Evolutionary conservation across 2,329 filamentous ascomycete genomes (phyloP).

Genomic region (Neofusicoccum ribis): DNA sequence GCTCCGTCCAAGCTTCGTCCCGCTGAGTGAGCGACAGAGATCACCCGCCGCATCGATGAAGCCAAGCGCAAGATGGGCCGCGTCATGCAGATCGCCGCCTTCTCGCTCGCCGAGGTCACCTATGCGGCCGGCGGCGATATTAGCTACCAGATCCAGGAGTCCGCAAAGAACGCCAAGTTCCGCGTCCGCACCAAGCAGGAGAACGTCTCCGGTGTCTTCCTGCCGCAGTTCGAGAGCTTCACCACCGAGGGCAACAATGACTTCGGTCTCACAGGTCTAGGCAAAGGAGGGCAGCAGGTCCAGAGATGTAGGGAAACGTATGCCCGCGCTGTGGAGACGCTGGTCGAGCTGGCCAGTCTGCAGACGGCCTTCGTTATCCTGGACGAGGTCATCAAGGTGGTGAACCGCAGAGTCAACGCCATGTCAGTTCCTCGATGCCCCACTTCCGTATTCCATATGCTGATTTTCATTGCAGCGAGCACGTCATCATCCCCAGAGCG

Average conservation of each 20-base stretch:
- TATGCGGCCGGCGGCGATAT: constrained; percentile 95
- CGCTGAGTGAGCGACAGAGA: constrained; percentile 56
- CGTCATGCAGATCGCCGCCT: constrained; percentile 98
- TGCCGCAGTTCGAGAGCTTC: constrained; percentile 92
- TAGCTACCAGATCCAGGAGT: constrained; percentile 95
- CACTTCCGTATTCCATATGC: background rate
- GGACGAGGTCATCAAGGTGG: constrained; percentile 98
- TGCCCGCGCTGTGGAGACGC: constrained; percentile 88
- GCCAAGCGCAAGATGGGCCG: constrained; percentile 99
- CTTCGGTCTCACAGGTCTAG: constrained; percentile 91
- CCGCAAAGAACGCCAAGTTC: constrained; percentile 88
- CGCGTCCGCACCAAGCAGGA: constrained; percentile 93
- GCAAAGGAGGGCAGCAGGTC: constrained; percentile 96
- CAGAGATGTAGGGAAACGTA: constrained; percentile 95
- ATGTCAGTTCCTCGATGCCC: constrained; percentile 61
- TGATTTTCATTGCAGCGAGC: constrained; percentile 57
- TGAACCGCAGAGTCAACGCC: constrained; percentile 96
- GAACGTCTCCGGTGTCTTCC: constrained; percentile 94
- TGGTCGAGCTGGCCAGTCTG: constrained; percentile 91
- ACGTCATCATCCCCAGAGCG: constrained; percentile 95
- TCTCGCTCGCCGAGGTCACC: constrained; percentile 94
- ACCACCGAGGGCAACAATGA: constrained; percentile 88
- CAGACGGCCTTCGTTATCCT: constrained; percentile 98
- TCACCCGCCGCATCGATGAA: constrained; percentile 95
- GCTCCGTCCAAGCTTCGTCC: constrained; percentile 13